Evolutionary conservation across 768 basidiomycete genomes (phyloP), one percentile per base, ranked within the genome.

Genomic region (Kondoa subrosea): DNA sequence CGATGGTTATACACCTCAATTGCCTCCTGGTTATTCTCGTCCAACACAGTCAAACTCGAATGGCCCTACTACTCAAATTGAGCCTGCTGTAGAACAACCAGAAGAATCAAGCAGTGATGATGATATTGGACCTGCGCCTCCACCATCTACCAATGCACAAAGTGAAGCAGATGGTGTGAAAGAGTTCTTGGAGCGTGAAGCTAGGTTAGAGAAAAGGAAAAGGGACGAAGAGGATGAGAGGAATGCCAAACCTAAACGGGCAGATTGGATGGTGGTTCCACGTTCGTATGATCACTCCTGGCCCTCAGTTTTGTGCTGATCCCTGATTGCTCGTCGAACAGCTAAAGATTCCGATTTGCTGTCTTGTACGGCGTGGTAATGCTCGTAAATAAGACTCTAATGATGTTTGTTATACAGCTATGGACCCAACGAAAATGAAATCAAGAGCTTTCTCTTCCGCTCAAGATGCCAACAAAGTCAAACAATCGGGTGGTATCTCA

Each of bases 371-470:
- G 26, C 4, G 15, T 59, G 26, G 4, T 14, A 4, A 30, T 59
- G 15, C 8, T 59, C 8, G 31, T 4, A 59, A 14, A 4, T 4
- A 4, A 8, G 58, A 4, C 4, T 4, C 8, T 4, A 4, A 59
- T 4, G 58, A 25, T 59, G 8, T 8, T 30, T 31, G 14, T 25
- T 16, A 31, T 17, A 8, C 61, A 63, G 61, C 27, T 8, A 63
- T 63, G 61, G 61, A 63, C 30, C 61, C 61, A 12, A 63, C 61
- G 17, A 63, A 63, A 32, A 27, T 63, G 17, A 63, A 32, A 32
- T 63, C 61, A 3, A n/a, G 61, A n/a, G n/a, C 17, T 27, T 63
- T 63, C 29, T 32, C 30, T 15, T 31, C 61, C 8, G 16, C 29
- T 17, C 29, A 16, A 32, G 61, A 63, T 33, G 29, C 61, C 61